Conservation (phyloP, 2,329 filamentous ascomycete species). For the Clonostachys rhizophaga region DNA sequence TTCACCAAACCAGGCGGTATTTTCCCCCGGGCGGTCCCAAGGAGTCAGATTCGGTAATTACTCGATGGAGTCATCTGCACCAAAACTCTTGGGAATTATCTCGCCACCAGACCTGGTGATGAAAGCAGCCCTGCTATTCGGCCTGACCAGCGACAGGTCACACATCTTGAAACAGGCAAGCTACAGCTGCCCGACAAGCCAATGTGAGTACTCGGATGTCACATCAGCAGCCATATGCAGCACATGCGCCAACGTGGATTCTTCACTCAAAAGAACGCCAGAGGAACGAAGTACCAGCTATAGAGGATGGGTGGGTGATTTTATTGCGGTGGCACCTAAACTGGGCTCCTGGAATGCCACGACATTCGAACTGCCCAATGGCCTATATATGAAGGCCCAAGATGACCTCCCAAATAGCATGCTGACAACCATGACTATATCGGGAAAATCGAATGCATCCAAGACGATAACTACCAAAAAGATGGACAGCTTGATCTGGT, state of each 20-base stretch:
- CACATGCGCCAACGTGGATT: background rate
- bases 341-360: no score
- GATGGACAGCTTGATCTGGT: background rate
- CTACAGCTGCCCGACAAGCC: background rate
- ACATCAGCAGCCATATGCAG: background rate
- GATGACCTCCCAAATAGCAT: background rate
- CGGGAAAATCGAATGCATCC: background rate
- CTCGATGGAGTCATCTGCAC: no score
- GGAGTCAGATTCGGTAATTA: background rate
- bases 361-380: background rate
- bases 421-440: no score
- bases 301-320: background rate
- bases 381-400: background rate
- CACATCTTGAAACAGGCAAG: background rate
- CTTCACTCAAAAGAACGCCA: background rate
- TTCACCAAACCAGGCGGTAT: background rate
- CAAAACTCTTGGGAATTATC: background rate
- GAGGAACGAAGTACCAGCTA: background rate
- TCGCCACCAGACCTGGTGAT: background rate
- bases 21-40: background rate
- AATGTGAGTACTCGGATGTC: background rate
- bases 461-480: background rate
- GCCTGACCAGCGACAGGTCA: constrained; percentile 1
- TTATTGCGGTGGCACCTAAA: background rate
- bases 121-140: background rate